Base-by-base conservation (phyloP, 2,329 filamentous ascomycete species). In the Apiospora phragmitis region DNA sequence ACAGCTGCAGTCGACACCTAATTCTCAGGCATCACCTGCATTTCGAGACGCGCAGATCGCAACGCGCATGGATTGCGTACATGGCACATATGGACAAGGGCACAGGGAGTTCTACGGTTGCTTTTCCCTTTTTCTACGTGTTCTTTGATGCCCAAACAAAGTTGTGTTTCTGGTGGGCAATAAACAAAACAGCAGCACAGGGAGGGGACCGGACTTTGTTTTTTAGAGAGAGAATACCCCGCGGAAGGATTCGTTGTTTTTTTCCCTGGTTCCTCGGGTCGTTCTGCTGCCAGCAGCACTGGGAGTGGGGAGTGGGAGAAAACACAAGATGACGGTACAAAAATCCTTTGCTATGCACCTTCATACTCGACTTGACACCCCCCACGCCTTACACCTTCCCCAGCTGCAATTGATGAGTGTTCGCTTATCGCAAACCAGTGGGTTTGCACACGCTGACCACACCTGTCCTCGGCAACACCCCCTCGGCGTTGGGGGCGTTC, bases 231-330 rank as follows among this genome's bases (percentile, higher is more conserved):
- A 72, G 71, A 70, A 70, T 67, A 59, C 67, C 71, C 74, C 72
- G 72, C 74, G 74, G 74, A 67, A 68, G 71, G 68, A 69, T 41
- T 65, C 69, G 70, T 70, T 69, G 42, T 69, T 67, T 65, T 68
- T 49, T n/a, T 68, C 43, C 21, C 47, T 26, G 11, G 68, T 68
- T 66, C 35, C 47, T 38, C 35, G 47, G 24, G n/a, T 32, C 9
- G 29, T 65, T 32, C n/a, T 38, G 4, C 8, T n/a, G n/a, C n/a
- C n/a, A n/a, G n/a, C 18, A 62, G 55, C 32, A 38, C n/a, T 42
- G 18, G n/a, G 55, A 62, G 55, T 24, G 55, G 55, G 18, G 18
- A 62, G 55, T 38, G 55, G 55, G 55, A 62, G 32, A 29, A 16
- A 38, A 62, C 18, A 62, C 5, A 59, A 26, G 47, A 14, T 9